Evolutionary conservation across 1,284 basidiomycete species (phyloP).

Genomic region (Inonotus hispidus): DNA sequence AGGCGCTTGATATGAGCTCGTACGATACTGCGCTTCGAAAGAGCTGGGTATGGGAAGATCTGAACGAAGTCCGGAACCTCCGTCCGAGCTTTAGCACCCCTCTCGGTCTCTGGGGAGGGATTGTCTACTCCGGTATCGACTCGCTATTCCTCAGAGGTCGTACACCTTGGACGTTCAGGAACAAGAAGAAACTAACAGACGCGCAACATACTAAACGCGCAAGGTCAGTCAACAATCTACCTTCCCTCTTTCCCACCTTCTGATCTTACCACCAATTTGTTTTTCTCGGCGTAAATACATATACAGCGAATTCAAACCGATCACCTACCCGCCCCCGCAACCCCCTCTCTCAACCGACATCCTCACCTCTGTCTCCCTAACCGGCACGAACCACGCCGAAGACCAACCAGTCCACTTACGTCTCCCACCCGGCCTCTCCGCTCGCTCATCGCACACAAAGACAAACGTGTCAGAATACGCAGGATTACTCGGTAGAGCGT

Average conservation of each 20-base stretch:
- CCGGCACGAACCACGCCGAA: conserved; percentile 95
- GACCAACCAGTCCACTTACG: conserved; percentile 91
- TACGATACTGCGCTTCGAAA: conserved; percentile 74
- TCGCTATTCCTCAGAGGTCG: conserved; percentile 81
- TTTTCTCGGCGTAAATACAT: not conserved
- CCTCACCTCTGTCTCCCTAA: conserved; percentile 85
- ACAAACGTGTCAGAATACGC: conserved; percentile 80
- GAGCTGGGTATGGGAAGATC: conserved; percentile 87
- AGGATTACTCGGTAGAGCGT: conserved; percentile 83
- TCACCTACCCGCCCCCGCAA: conserved; percentile 88
- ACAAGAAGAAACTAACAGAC: conserved; percentile 55
- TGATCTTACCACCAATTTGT: not conserved
- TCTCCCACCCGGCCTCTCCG: conserved; percentile 50
- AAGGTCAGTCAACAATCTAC: conserved; percentile 27
- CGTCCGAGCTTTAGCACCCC: conserved; percentile 87
- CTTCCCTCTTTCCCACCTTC: not conserved
- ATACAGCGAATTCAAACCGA: conserved; percentile 64
- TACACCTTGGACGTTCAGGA: conserved; percentile 90
- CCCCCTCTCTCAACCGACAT: conserved; percentile 93
- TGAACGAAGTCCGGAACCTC: conserved; percentile 90
- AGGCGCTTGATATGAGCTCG: conserved; percentile 61
- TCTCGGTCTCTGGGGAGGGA: conserved; percentile 85
- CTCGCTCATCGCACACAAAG: conserved; percentile 63
- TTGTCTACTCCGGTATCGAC: conserved; percentile 89
- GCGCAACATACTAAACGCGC: conserved; percentile 71